Percentiles rank a stretch among this genome's conserved stretches.
These are phyloP conservation scores for Botrytis sinoallii DNA, from an alignment of 2,329 filamentous ascomycete species.

Conservation along the genomic window DNA sequence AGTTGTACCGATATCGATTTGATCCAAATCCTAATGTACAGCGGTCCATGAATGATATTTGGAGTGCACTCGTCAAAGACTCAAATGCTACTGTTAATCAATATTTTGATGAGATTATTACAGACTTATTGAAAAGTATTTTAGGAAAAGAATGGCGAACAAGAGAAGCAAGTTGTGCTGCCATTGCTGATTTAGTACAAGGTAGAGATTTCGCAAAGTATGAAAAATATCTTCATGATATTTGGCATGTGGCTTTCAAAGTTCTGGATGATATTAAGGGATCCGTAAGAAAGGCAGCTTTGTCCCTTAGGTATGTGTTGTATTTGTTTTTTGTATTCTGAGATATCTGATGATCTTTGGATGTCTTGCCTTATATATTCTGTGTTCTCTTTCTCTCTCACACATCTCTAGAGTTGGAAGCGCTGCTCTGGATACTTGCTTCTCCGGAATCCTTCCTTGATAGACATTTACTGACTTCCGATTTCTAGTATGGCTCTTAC, in stretches of 20 bases:
- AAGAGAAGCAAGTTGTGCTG: conserved; percentile 86
- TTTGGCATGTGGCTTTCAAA: conserved; percentile 83
- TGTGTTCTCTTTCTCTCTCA: too few species aligned
- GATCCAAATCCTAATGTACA: conserved; percentile 93
- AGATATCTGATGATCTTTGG: too few species aligned
- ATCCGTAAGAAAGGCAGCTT: conserved; percentile 76
- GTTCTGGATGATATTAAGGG: conserved; percentile 96
- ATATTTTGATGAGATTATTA: conserved; percentile 86
- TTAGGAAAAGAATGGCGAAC: conserved; percentile 91
- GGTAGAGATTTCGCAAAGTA: conserved; percentile 75
- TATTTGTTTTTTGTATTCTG: neutral
- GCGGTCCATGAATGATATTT: conserved; percentile 95
- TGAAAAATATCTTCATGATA: conserved; percentile 76
- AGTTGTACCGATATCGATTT: conserved; percentile 90
- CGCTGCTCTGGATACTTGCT: neutral
- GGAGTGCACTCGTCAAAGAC: conserved; percentile 93
- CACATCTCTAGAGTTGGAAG: neutral
- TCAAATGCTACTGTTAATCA: conserved; percentile 70
- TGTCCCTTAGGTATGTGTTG: conserved; percentile 52
- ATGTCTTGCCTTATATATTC: neutral
- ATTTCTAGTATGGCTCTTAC: conserved; percentile 70
- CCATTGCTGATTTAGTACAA: conserved; percentile 82
- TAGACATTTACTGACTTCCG: neutral
- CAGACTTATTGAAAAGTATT: conserved; percentile 81
- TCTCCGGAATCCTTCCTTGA: neutral